A percentile compares a stretch with the other conserved stretches of the same genome.
Conservation (phyloP, 192 early-diverging fungal species). For the Entomortierella beljakovae region DNA sequence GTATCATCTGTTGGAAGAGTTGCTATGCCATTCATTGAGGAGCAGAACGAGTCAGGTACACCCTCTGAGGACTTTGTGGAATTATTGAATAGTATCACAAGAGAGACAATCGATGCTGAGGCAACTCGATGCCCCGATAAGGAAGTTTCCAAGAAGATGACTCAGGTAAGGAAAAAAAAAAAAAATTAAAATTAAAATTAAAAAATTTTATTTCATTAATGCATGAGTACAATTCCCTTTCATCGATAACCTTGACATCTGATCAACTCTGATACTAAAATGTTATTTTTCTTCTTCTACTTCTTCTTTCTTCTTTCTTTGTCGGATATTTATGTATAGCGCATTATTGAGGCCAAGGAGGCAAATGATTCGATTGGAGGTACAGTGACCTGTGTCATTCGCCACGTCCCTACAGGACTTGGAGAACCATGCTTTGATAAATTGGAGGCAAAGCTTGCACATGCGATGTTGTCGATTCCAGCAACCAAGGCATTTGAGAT, state of each 20-base stretch:
- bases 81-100: slow-evolving; percentile 73
- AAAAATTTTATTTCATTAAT: not conserved
- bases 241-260: too few species aligned
- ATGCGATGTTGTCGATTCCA: slow-evolving; percentile 99
- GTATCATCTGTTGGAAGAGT: slow-evolving; percentile 89
- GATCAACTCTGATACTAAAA: too few species aligned
- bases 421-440: slow-evolving; percentile 99
- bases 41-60: slow-evolving; percentile 56
- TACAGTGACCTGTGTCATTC: slow-evolving; percentile 94
- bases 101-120: slow-evolving; percentile 83
- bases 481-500: slow-evolving; percentile 99
- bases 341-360: slow-evolving; percentile 82
- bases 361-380: slow-evolving; percentile 96
- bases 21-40: slow-evolving; percentile 74
- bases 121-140: slow-evolving; percentile 92
- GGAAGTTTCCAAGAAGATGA: slow-evolving; percentile 79
- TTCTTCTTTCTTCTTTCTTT: not conserved
- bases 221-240: not conserved
- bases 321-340: slow-evolving; percentile 44
- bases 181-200: not conserved
- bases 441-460: slow-evolving; percentile 94
- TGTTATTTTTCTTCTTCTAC: not conserved
- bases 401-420: slow-evolving; percentile 90
- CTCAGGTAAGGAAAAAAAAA: slow-evolving; percentile 65
- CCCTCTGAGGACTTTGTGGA: slow-evolving; percentile 69